Percentiles rank a stretch among this genome's conserved stretches.
Conservation (phyloP, 2,329 filamentous ascomycete species). For the Talaromyces amestolkiae region DNA sequence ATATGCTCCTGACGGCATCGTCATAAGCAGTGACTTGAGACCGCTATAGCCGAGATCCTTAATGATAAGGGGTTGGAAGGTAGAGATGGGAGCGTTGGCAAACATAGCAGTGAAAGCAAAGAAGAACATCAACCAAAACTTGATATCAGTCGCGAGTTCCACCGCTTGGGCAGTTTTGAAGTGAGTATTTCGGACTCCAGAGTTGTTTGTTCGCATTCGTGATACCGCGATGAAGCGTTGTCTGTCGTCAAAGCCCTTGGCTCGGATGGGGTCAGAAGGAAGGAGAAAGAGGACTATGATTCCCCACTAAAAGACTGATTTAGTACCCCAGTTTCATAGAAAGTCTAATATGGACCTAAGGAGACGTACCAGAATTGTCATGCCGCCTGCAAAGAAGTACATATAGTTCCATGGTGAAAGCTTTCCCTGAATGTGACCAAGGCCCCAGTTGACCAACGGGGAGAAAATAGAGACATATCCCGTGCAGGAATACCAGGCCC, state of each 20-base stretch:
- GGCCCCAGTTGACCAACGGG: conserved; percentile 5
- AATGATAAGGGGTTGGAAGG: neutral
- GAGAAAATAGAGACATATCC: conserved; percentile 10
- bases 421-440: conserved; percentile 5
- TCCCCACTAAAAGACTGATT: neutral
- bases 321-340: neutral
- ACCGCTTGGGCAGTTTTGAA: neutral
- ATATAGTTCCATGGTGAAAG: conserved; percentile 8
- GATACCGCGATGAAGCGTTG: conserved; percentile 11
- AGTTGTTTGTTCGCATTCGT: conserved; percentile 10
- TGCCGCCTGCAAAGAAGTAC: conserved; percentile 6
- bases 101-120: neutral
- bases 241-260: neutral
- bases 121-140: conserved; percentile 11
- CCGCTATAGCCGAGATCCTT: neutral
- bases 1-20: neutral
- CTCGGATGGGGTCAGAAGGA: neutral
- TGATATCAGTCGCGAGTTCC: neutral
- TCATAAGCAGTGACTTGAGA: neutral
- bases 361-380: neutral
- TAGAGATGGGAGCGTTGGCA: conserved; percentile 6
- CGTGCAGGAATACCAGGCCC: conserved; percentile 10
- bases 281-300: neutral
- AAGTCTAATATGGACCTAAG: no score
- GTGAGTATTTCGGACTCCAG: conserved; percentile 3